Conservation (phyloP, 345 rosid species). For the Aquilaria sinensis region DNA sequence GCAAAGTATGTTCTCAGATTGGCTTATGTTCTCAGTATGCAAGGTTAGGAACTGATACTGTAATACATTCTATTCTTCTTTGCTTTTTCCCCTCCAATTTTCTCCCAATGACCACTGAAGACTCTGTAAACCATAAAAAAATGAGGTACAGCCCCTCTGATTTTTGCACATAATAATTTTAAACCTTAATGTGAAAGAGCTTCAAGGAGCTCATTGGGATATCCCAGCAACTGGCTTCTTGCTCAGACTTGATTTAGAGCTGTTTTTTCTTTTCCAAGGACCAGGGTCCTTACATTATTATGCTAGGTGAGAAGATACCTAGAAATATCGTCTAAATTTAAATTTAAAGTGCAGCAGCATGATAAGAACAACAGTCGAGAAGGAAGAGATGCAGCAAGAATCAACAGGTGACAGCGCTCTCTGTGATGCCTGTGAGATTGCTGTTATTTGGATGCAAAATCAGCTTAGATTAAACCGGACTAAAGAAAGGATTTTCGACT, state of each 20-base stretch:
- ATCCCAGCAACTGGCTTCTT: no score
- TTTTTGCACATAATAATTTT: no score
- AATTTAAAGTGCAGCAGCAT: conserved; percentile 20
- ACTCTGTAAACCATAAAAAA: no score
- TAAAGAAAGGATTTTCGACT: conserved; percentile 46
- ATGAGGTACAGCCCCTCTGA: no score
- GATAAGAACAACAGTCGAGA: conserved; percentile 37
- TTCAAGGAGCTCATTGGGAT: no score
- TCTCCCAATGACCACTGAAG: no score
- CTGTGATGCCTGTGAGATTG: conserved; percentile 60
- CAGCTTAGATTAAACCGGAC: conserved; percentile 48
- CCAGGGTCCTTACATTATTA: no score
- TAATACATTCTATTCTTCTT: conserved; percentile 4
- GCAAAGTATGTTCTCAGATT: conserved; percentile 49
- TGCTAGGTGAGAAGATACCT: no score
- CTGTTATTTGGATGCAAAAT: conserved; percentile 63
- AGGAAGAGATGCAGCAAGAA: conserved; percentile 21
- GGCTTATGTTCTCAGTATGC: conserved; percentile 43
- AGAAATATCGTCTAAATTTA: no score
- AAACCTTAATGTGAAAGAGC: no score
- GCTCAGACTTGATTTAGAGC: no score
- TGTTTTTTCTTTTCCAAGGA: no score
- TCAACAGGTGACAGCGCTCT: conserved; percentile 23
- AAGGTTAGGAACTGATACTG: conserved; percentile 24
- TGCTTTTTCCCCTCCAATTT: not conserved